A percentile compares a stretch with the other conserved stretches of the same genome.
phyloP scores from a whole-genome alignment of 148 eudicot genomes.

The Pouteria glomerata region DNA sequence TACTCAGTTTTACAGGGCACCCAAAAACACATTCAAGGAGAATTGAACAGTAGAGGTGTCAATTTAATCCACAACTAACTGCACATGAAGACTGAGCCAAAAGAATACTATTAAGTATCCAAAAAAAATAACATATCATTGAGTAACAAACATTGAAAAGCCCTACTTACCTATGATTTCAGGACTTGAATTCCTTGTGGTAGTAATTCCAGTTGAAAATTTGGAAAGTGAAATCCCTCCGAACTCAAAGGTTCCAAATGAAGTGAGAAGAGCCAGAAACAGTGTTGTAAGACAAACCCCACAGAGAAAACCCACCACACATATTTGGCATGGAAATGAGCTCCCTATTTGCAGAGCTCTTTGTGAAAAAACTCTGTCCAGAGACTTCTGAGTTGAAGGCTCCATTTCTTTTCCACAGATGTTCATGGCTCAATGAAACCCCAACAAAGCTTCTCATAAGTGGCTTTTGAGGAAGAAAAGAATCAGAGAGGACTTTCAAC shows the following conservation, averaged over 20 bases:
- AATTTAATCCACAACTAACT: not conserved
- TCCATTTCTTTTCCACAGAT: conserved; percentile 40
- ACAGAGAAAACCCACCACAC: conserved; percentile 81
- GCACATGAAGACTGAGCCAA: not conserved
- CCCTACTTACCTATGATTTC: conserved; percentile 5
- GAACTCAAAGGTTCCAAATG: conserved; percentile 47
- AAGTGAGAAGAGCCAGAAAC: conserved; percentile 74
- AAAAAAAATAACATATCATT: not conserved
- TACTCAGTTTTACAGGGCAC: not conserved
- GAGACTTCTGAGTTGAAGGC: conserved; percentile 38
- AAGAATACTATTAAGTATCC: not conserved
- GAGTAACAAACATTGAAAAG: not conserved
- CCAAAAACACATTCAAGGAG: not conserved
- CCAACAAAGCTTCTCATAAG: not conserved
- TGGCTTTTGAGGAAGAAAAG: not conserved
- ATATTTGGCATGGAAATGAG: conserved; percentile 85
- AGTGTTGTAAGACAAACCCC: conserved; percentile 82
- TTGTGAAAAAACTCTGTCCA: conserved; percentile 77
- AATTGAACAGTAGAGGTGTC: not conserved
- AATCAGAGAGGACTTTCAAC: conserved; percentile 13
- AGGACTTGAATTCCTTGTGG: conserved; percentile 47
- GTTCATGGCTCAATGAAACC: not conserved
- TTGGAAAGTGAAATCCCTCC: conserved; percentile 34
- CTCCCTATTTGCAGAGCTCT: conserved; percentile 72
- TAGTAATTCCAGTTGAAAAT: conserved; percentile 23